phyloP scores from a whole-genome alignment of 345 rosid species.

The Physaria fendleri region DNA sequence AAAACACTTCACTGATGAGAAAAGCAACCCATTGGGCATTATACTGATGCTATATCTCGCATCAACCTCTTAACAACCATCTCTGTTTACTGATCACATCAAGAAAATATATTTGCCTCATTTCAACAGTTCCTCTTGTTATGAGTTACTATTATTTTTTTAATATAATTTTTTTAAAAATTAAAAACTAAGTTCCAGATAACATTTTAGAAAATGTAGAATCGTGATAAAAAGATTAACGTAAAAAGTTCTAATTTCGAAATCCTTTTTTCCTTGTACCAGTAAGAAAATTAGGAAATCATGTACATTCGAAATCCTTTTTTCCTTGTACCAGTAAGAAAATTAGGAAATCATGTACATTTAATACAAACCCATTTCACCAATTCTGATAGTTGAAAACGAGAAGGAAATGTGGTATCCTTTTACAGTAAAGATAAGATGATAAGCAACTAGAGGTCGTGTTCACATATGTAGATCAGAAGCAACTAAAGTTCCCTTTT shows the following conservation, averaged over 20 bases:
- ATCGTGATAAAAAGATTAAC: background rate
- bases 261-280: background rate
- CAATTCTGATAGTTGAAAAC: slow-evolving; percentile 4
- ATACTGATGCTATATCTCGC: too few relatives aligned
- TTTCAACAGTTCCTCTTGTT: background rate
- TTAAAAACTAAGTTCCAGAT: background rate
- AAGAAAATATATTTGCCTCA: background rate
- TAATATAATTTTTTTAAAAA: too few relatives aligned
- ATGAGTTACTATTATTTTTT: background rate
- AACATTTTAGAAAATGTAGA: background rate
- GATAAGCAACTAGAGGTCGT: background rate
- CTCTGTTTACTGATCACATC: too few relatives aligned
- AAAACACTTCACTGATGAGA: too few relatives aligned
- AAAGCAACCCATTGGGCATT: too few relatives aligned
- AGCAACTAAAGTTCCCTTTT: slow-evolving; percentile 1
- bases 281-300: slow-evolving; percentile 1
- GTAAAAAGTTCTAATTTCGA: background rate
- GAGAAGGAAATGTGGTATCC: slow-evolving; percentile 14
- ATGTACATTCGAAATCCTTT: background rate
- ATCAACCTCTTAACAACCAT: too few relatives aligned
- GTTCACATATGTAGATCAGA: background rate
- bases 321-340: slow-evolving; percentile 6
- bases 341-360: slow-evolving; percentile 1
- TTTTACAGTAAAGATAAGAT: background rate
- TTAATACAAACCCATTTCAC: background rate